These are phyloP conservation scores for Iberis pinnata DNA, from an alignment of 345 rosid species.

Conservation along the genomic window DNA sequence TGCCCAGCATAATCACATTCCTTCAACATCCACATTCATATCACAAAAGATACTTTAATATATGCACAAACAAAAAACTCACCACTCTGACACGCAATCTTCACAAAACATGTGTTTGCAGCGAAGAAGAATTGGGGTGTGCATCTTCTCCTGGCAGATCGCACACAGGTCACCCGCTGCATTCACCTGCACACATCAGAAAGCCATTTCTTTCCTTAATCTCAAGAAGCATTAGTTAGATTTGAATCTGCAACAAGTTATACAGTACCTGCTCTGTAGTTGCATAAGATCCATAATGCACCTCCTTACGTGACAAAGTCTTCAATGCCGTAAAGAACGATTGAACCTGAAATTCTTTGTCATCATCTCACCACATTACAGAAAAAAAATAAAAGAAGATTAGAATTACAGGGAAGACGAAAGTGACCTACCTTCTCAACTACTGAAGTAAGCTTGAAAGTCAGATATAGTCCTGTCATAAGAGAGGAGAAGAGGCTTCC, in stretches of 20 bases:
- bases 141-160: conserved; percentile 99
- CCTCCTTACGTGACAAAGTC: conserved; percentile 88
- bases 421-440: conserved; percentile 70
- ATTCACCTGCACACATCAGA: conserved; percentile 56
- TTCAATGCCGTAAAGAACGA: conserved; percentile 76
- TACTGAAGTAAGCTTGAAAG: conserved; percentile 75
- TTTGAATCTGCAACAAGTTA: conserved; percentile 3
- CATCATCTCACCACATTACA: conserved; percentile 3
- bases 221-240: conserved; percentile 3
- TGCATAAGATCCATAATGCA: conserved; percentile 96
- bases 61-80: conserved; percentile 23
- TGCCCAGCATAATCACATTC: conserved; percentile 32
- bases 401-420: neutral
- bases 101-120: conserved; percentile 97
- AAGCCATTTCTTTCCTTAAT: conserved; percentile 17
- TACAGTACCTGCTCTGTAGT: conserved; percentile 83
- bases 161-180: conserved; percentile 95
- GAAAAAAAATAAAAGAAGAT: neutral
- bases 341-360: conserved; percentile 58
- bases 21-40: conserved; percentile 11
- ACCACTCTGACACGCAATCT: conserved; percentile 99
- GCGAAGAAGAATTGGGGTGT: conserved; percentile 82
- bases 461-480: conserved; percentile 72
- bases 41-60: neutral
- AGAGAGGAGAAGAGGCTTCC: conserved; percentile 84